Evolutionary conservation across 228 moss, liverwort and hornwort genomes (phyloP), one percentile per base, ranked within the genome.

Genomic region (Sphagnum magellanicum): DNA sequence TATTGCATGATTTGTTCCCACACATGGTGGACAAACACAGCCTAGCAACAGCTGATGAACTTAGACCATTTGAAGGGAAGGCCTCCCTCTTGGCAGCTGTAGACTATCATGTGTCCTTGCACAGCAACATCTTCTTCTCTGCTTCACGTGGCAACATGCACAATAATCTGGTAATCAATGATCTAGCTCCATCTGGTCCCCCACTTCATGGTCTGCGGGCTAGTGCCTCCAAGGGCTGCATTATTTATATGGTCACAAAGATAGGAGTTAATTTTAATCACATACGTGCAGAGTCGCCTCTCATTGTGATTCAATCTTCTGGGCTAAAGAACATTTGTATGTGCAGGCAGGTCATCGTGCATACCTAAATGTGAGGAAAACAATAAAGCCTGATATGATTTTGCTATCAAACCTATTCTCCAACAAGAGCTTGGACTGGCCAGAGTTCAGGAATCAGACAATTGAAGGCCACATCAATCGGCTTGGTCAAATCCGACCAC

Each of bases 111-210:
- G 92, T 94, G 62, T 91, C 88, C 11, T 77, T 98, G 60, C 84
- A 92, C 13, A 89, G 98, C 63, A 87, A 98, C 67, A 79, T 87
- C 70, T 89, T 98, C 74, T 64, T 98, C n/a, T 98, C 94, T 53
- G 98, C 94, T 63, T 92, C 98, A 46, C 90, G 90, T 75, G 92
- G 98, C 55, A 98, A 98, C 67, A 94, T 98, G 94, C 94, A 90
- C 76, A 98, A 98, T 72, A 87, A 81, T 55, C 69, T 98, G 93
- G 97, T 95, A 84, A 81, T 64, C 48, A 6, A 8, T 59, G 55
- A 55, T 32, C 32, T 32, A 32, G 32, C 32, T 32, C 32, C 3
- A 32, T 32, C 32, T 32, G 32, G 3, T 32, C 32, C 32, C 32
- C 32, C 32, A 32, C 32, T 32, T 32, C 32, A 32, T 32, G 32